Conservation (phyloP, 371 early-diverging fungal species). For the Blastocladiella emersonii region DNA sequence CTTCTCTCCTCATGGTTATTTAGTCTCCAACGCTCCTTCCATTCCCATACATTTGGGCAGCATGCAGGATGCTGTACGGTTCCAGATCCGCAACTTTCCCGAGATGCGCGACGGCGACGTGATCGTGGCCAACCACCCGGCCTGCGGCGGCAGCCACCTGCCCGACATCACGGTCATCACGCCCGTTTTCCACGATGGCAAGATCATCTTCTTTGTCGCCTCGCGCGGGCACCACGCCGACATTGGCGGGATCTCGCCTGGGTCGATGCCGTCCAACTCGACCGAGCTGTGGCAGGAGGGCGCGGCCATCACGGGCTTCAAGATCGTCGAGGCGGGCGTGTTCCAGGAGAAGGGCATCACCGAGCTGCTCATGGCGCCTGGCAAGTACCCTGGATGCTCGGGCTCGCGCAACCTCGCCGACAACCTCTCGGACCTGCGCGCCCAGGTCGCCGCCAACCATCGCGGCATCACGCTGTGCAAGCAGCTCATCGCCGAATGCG, state of each 20-base stretch:
- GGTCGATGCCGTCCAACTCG: conserved; percentile 64
- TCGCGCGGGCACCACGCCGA: conserved; percentile 94
- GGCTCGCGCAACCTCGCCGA: conserved; percentile 47
- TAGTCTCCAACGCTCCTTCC: conserved; percentile 59
- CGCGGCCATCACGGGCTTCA: conserved; percentile 76
- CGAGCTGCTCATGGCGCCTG: conserved; percentile 59
- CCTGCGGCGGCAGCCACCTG: conserved; percentile 90
- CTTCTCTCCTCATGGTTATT: background rate
- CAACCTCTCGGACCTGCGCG: conserved; percentile 59
- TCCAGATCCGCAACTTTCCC: conserved; percentile 58
- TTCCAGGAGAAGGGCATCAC: conserved; percentile 68
- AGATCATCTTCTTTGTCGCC: conserved; percentile 87
- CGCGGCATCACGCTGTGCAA: conserved; percentile 75
- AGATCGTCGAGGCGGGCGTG: conserved; percentile 60
- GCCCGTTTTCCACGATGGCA: conserved; percentile 63
- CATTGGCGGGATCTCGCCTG: conserved; percentile 78
- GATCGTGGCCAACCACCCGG: conserved; percentile 86
- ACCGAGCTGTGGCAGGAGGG: conserved; percentile 48
- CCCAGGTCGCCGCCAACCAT: conserved; percentile 91
- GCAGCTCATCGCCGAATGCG: conserved; percentile 66
- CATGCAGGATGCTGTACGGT: conserved; percentile 82
- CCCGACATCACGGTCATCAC: conserved; percentile 94
- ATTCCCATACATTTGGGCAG: conserved; percentile 90
- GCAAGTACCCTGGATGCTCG: conserved; percentile 66
- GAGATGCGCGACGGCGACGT: conserved; percentile 67